phyloP scores from a whole-genome alignment of 1,139 yeast genomes.

The Geotrichum bryndzae region DNA sequence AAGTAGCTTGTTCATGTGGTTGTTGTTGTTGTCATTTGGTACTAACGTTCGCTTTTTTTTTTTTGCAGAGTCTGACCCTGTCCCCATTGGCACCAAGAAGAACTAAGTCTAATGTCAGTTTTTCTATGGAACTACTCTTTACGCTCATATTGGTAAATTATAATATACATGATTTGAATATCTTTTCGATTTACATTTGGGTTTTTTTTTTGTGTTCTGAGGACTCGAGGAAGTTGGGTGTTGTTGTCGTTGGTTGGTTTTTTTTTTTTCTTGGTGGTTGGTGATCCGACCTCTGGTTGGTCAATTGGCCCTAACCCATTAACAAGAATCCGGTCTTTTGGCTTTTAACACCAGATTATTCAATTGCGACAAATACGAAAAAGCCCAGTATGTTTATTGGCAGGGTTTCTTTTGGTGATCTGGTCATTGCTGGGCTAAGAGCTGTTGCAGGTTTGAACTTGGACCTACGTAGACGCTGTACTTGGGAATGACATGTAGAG shows the following conservation, averaged over 20 bases:
- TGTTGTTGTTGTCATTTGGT: neutral
- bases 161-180: neutral
- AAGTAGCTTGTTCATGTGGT: constrained; percentile 21
- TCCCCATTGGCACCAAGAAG: constrained; percentile 23
- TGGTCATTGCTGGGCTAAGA: neutral
- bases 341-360: neutral
- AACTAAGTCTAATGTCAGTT: constrained; percentile 10
- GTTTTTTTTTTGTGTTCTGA: neutral
- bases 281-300: neutral
- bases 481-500: too few relatives aligned
- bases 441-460: neutral
- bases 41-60: constrained; percentile 13
- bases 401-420: neutral
- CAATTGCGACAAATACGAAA: neutral
- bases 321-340: neutral
- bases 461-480: neutral
- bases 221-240: neutral
- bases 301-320: neutral
- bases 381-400: neutral
- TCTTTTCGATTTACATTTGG: neutral
- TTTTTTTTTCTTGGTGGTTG: neutral
- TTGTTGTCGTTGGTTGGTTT: neutral
- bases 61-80: constrained; percentile 22
- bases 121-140: neutral
- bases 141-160: neutral